Evolutionary conservation across 2,329 filamentous ascomycete species (phyloP), one percentile per base, ranked within the genome.

Genomic region (Aspergillus floridensis): DNA sequence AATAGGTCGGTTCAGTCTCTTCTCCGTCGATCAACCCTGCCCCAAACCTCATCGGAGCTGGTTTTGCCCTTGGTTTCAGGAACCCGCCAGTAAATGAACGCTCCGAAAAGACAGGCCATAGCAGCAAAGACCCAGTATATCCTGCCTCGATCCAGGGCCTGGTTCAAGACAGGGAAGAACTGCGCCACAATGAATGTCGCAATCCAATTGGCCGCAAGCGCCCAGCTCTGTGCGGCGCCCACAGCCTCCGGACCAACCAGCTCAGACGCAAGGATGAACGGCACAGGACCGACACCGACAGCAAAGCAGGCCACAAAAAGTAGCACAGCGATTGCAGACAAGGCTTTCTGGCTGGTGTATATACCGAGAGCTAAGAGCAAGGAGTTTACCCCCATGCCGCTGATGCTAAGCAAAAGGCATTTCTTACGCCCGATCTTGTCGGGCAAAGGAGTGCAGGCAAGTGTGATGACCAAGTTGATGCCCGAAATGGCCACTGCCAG

Each of bases 101-200:
- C 61, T 1, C 86, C 88, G 57, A 89, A 90, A 1, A 89, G 67
- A 0, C 81, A 80, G 0, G 92, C 92, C 61, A 96, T 77, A 0
- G 74, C 88, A 0, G 92, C 87, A 74, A 99, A 99, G n/a, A 96
- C 82, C 72, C 95, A 96, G 72, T 96, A 99, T 0, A 95, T 89
- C 79, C 88, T 90, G 1, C 93, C 93, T 3, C 88, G 84, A 0
- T 90, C 93, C 54, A 97, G 77, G 3, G 84, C 84, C 48, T 86
- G 84, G 71, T 96, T 96, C 61, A 96, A 76, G 21, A 97, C 84
- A 0, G 95, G 93, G 80, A 99, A 97, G 77, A 96, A 96, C 68
- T 97, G 92, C 0, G 93, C 93, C 2, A 99, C 92, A 22, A 96
- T 68, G 71, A 97, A 98, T 0, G 93, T 98, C 0, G 92, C 90